Conservation (phyloP, 176 grass and related monocot species). For the Ampelocalamus luodianensis region DNA sequence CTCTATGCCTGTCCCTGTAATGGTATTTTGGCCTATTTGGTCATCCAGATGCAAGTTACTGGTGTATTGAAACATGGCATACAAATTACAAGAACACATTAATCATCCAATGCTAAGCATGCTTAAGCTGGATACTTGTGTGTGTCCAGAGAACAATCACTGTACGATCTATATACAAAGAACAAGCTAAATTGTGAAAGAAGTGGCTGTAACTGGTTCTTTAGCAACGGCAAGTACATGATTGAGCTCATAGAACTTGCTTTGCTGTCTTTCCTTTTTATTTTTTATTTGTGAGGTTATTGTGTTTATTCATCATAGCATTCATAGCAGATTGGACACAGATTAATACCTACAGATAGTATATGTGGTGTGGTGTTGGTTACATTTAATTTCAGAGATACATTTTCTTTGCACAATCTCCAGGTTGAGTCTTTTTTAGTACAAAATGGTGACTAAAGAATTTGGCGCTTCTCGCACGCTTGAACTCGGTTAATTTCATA, state of each 20-base stretch:
- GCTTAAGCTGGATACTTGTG: background rate
- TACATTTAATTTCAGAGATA: background rate
- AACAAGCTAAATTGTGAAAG: background rate
- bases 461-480: background rate
- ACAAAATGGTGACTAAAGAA: background rate
- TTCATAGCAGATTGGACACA: background rate
- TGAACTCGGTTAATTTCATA: background rate
- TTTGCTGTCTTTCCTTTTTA: background rate
- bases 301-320: background rate
- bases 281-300: background rate
- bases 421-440: background rate
- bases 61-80: background rate
- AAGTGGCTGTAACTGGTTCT: slow-evolving; percentile 6
- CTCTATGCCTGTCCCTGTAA: background rate
- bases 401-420: background rate
- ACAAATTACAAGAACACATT: background rate
- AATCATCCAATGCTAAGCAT: background rate
- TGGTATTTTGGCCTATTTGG: background rate
- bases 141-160: background rate
- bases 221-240: background rate
- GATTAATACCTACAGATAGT: background rate
- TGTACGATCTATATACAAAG: background rate
- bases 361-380: background rate
- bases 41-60: background rate
- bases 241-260: background rate